These are phyloP conservation scores for Pleoardoris graminearum DNA, from an alignment of 2,329 filamentous ascomycete genomes.

Conservation along the genomic window DNA sequence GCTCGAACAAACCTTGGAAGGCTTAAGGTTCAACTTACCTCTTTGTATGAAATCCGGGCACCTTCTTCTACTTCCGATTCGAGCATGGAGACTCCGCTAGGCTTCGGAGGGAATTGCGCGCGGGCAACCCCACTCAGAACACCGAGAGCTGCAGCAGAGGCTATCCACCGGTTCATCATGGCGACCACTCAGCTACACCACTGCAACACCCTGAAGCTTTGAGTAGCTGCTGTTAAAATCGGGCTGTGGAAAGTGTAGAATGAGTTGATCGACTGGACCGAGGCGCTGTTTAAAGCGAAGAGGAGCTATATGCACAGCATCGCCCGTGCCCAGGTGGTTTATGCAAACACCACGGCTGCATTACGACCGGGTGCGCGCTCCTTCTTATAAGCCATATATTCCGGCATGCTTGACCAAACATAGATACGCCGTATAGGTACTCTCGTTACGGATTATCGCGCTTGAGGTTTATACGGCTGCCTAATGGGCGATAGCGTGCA, in stretches of 20 bases:
- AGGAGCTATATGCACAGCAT: no score
- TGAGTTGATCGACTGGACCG: no score
- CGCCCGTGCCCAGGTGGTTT: no score
- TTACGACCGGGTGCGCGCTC: no score
- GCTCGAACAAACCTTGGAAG: background rate
- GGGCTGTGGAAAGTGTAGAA: no score
- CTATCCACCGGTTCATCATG: constrained; percentile 14
- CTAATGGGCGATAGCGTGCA: constrained; percentile 24
- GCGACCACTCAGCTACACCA: background rate
- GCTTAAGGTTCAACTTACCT: constrained; percentile 29
- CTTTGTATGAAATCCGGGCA: constrained; percentile 51
- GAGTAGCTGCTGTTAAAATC: background rate
- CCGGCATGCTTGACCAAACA: background rate
- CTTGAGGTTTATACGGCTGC: constrained; percentile 23
- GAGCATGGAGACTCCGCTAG: constrained; percentile 45
- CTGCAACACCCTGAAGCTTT: background rate
- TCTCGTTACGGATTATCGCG: background rate
- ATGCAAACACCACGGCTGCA: no score
- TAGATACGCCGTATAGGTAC: constrained; percentile 8
- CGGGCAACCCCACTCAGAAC: constrained; percentile 16
- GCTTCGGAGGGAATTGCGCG: constrained; percentile 47
- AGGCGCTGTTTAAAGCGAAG: no score
- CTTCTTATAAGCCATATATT: background rate
- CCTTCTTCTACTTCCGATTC: constrained; percentile 46
- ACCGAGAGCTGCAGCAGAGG: constrained; percentile 20